Evolutionary conservation across 148 eudicot species (phyloP).

Genomic region (Selenicereus undatus): DNA sequence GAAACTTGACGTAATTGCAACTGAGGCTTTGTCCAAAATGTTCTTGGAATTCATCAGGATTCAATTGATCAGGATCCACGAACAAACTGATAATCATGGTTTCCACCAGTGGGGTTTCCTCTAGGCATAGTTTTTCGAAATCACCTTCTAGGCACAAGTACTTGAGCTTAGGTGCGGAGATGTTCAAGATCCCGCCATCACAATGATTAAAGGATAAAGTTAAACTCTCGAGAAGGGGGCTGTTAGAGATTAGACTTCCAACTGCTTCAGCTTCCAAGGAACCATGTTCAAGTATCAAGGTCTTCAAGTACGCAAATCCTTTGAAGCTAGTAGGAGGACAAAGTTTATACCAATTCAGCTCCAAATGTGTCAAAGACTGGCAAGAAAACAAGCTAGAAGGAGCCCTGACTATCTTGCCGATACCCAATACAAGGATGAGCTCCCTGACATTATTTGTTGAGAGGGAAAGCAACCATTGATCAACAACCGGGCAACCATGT

Average conservation of each 20-base stretch:
- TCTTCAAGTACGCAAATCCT: conserved; percentile 51
- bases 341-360: conserved; percentile 66
- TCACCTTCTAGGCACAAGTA: conserved; percentile 64
- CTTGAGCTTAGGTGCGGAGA: conserved; percentile 69
- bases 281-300: conserved; percentile 63
- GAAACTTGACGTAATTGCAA: conserved; percentile 64
- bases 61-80: conserved; percentile 29
- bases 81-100: conserved; percentile 52
- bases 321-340: conserved; percentile 51
- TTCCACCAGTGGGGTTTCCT: conserved; percentile 49
- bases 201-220: conserved; percentile 45
- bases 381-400: conserved; percentile 59
- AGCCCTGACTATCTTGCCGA: conserved; percentile 60
- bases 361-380: conserved; percentile 50
- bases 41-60: conserved; percentile 56
- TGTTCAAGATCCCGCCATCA: conserved; percentile 53
- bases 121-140: conserved; percentile 57
- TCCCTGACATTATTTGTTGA: conserved; percentile 59
- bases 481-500: conserved; percentile 54
- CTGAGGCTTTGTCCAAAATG: conserved; percentile 54
- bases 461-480: conserved; percentile 78
- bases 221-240: conserved; percentile 68
- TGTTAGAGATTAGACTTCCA: conserved; percentile 49
- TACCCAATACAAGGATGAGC: conserved; percentile 56
- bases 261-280: conserved; percentile 49